Conservation (phyloP, 371 early-diverging fungal species). For the Mucor irregularis region DNA sequence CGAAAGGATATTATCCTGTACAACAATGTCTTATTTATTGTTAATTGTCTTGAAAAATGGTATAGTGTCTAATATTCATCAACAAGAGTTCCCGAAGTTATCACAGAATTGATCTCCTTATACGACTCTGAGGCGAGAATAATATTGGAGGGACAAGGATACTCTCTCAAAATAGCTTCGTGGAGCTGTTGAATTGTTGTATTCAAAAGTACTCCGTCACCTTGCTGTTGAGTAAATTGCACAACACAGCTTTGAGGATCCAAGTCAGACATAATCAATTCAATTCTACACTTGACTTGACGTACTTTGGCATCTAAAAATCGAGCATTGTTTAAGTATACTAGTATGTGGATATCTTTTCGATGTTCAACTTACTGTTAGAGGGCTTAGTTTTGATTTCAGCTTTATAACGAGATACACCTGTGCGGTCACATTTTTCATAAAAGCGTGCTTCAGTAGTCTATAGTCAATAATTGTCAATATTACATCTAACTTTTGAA, state of each 20-base stretch:
- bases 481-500: neutral
- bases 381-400: slow-evolving; percentile 34
- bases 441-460: slow-evolving; percentile 38
- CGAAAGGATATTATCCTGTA: too few species aligned
- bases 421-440: slow-evolving; percentile 41
- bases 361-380: neutral
- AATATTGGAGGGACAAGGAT: slow-evolving; percentile 18
- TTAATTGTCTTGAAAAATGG: neutral
- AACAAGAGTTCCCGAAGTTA: slow-evolving; percentile 17
- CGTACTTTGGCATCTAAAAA: slow-evolving; percentile 21
- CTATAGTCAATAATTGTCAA: neutral
- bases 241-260: slow-evolving; percentile 30
- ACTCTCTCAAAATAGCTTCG: slow-evolving; percentile 20
- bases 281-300: slow-evolving; percentile 50
- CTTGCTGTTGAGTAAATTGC: slow-evolving; percentile 49
- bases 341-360: neutral
- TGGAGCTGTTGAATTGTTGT: slow-evolving; percentile 20
- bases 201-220: slow-evolving; percentile 22
- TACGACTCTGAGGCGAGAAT: slow-evolving; percentile 10
- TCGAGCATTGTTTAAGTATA: too few species aligned
- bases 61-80: slow-evolving; percentile 6
- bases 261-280: slow-evolving; percentile 29
- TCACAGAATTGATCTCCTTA: slow-evolving; percentile 14
- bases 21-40: neutral
- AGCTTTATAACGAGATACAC: slow-evolving; percentile 37